Conservation (phyloP, 2,329 filamentous ascomycete genomes). For the Huntiella bhutanensis region DNA sequence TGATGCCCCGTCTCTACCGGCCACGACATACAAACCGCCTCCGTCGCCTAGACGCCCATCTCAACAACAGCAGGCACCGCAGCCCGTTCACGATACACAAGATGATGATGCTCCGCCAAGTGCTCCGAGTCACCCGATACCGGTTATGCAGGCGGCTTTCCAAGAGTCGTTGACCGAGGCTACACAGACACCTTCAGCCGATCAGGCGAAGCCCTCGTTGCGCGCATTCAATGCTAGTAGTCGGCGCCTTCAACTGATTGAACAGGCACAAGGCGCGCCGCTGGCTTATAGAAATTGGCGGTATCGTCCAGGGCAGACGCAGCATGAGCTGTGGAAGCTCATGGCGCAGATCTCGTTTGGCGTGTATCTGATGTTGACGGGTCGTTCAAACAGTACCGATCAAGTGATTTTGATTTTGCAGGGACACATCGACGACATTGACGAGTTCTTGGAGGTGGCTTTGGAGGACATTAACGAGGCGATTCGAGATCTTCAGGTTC, state of each 20-base stretch:
- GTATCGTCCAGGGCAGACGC: constrained; percentile 52
- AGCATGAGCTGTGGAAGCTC: constrained; percentile 79
- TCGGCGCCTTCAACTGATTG: constrained; percentile 48
- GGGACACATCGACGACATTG: constrained; percentile 81
- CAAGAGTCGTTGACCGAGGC: constrained; percentile 59
- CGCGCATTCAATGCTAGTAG: constrained; percentile 36
- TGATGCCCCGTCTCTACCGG: background rate
- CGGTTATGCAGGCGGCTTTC: constrained; percentile 62
- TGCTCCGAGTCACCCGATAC: constrained; percentile 45
- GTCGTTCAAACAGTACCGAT: constrained; percentile 70
- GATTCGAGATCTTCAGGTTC: constrained; percentile 57
- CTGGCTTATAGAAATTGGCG: constrained; percentile 61
- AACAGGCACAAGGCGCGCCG: constrained; percentile 47
- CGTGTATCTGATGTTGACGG: constrained; percentile 68
- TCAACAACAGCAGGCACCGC: background rate
- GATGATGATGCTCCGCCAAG: background rate
- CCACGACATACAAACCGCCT: background rate
- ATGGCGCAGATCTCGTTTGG: constrained; percentile 87
- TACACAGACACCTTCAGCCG: constrained; percentile 11
- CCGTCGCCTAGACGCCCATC: background rate
- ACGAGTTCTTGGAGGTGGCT: constrained; percentile 72
- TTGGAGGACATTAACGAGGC: constrained; percentile 71
- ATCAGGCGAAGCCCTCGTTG: constrained; percentile 28
- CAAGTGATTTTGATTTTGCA: constrained; percentile 82
- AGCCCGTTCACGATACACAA: background rate